Conservation (phyloP, 2,329 filamentous ascomycete species). For the Alternaria incomplexa region DNA sequence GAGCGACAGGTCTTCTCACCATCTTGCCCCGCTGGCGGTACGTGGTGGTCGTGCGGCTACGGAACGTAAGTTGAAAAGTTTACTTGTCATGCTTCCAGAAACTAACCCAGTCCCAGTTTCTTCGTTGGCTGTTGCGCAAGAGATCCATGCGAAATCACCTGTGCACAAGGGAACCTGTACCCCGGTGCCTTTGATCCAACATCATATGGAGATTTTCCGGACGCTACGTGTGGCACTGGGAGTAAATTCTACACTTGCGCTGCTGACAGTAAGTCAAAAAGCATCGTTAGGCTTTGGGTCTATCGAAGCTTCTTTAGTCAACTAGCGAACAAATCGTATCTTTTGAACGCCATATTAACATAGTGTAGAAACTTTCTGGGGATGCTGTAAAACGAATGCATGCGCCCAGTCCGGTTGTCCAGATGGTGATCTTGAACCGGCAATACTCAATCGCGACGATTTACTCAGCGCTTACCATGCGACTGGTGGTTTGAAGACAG, state of each 20-base stretch:
- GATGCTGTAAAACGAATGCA: slow-evolving; percentile 48
- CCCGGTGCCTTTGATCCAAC: slow-evolving; percentile 41
- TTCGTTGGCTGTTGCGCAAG: slow-evolving; percentile 49
- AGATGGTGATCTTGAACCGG: slow-evolving; percentile 28
- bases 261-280: slow-evolving; percentile 5
- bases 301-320: neutral
- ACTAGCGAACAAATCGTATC: neutral
- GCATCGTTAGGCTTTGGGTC: neutral
- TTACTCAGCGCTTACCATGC: slow-evolving; percentile 22
- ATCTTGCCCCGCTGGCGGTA: slow-evolving; percentile 42
- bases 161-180: slow-evolving; percentile 38
- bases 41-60: slow-evolving; percentile 45
- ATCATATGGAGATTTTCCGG: slow-evolving; percentile 37
- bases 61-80: slow-evolving; percentile 12
- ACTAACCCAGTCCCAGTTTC: slow-evolving; percentile 9
- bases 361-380: slow-evolving; percentile 37
- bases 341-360: neutral
- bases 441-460: slow-evolving; percentile 21
- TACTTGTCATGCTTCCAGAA: too few relatives aligned
- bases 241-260: slow-evolving; percentile 47
- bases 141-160: slow-evolving; percentile 45
- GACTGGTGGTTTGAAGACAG: slow-evolving; percentile 9
- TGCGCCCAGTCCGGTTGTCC: slow-evolving; percentile 40
- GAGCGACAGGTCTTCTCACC: slow-evolving; percentile 32
- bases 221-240: slow-evolving; percentile 37